Evolutionary conservation across 2,329 filamentous ascomycete genomes (phyloP).

Genomic region (Helicocarpus griseus): DNA sequence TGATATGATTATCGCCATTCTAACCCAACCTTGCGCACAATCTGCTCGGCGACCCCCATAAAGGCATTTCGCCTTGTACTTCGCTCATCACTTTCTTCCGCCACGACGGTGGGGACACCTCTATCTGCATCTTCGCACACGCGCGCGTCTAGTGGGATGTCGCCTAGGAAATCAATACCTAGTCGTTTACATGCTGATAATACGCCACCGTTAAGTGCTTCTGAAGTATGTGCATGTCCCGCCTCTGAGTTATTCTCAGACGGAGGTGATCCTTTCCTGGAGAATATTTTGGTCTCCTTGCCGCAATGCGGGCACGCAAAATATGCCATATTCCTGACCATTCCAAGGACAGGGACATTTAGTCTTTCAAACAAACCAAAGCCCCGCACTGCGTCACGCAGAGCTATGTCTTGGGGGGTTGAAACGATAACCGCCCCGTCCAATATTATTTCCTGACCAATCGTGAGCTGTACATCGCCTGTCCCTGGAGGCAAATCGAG

Average conservation of each 20-base stretch:
- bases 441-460: conserved; percentile 85
- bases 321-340: conserved; percentile 86
- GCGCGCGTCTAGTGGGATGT: conserved; percentile 75
- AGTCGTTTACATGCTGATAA: conserved; percentile 60
- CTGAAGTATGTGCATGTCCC: conserved; percentile 10
- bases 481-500: conserved; percentile 90
- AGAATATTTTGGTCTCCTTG: conserved; percentile 66
- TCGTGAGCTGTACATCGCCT: conserved; percentile 92
- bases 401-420: conserved; percentile 84
- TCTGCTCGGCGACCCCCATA: conserved; percentile 53
- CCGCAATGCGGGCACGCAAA: conserved; percentile 73
- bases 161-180: conserved; percentile 69
- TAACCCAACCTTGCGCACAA: conserved; percentile 37
- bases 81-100: conserved; percentile 54
- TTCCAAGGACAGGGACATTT: conserved; percentile 64
- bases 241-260: conserved; percentile 1
- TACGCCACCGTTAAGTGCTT: conserved; percentile 45
- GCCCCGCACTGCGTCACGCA: conserved; percentile 85
- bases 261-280: conserved; percentile 27
- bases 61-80: conserved; percentile 66
- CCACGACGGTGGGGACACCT: conserved; percentile 82
- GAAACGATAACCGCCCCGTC: conserved; percentile 79
- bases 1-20: conserved; percentile 22
- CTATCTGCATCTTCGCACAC: conserved; percentile 82
- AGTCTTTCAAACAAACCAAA: conserved; percentile 89